Percentiles rank a stretch among this genome's conserved stretches.
phyloP scores from a whole-genome alignment of 345 rosid species.

The Capsella bursapastoris region DNA sequence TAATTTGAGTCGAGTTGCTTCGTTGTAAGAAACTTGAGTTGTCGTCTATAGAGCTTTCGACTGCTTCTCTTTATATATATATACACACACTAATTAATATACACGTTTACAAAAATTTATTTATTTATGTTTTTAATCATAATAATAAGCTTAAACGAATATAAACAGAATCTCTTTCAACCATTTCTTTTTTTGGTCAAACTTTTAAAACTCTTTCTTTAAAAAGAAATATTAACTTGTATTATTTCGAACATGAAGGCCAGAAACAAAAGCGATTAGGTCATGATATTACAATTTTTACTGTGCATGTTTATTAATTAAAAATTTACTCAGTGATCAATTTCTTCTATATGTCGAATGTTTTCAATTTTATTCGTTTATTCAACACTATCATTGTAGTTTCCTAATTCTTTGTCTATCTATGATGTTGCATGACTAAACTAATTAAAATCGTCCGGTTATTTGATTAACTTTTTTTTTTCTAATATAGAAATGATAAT shows the following conservation, averaged over 20 bases:
- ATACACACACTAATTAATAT: not conserved
- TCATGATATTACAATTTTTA: not conserved
- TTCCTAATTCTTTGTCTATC: not conserved
- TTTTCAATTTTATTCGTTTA: not conserved
- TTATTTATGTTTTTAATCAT: not conserved
- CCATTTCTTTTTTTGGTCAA: not conserved
- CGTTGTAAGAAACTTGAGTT: slow-evolving; percentile 16
- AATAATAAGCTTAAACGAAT: slow-evolving; percentile 6
- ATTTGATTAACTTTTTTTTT: too few relatives aligned
- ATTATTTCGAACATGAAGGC: not conserved
- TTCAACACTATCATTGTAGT: not conserved
- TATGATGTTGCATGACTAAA: not conserved
- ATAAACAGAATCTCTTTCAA: not conserved
- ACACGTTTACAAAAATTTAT: not conserved
- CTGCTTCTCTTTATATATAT: slow-evolving; percentile 40
- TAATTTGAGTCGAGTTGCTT: slow-evolving; percentile 16
- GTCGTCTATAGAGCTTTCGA: not conserved
- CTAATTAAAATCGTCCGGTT: too few relatives aligned
- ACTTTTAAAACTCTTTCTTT: not conserved
- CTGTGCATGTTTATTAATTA: not conserved
- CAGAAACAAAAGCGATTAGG: not conserved
- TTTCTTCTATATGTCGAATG: not conserved
- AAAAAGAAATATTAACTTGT: not conserved
- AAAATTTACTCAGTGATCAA: not conserved
- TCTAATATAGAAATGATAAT: too few relatives aligned